A percentile compares a stretch with the other conserved stretches of the same genome.
Conservation (phyloP, 1,284 basidiomycete genomes). For the Cryptococcus jaspeensis region DNA sequence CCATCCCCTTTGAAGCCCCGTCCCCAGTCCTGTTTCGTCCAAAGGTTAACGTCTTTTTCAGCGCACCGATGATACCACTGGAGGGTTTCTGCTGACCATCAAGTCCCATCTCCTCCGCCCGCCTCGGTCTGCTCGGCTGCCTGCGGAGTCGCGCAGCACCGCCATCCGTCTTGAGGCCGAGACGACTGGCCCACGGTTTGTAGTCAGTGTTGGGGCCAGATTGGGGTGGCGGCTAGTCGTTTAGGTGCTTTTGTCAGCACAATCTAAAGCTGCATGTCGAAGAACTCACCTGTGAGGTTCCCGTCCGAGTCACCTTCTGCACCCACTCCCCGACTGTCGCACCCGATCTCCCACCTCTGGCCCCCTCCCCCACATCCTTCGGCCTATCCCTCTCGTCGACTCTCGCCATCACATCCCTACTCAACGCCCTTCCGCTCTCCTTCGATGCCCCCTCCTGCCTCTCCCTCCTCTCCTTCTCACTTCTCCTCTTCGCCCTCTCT, state of each 20-base stretch:
- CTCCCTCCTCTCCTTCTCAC: conserved; percentile 2
- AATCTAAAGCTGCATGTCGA: no score
- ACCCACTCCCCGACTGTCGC: conserved; percentile 12
- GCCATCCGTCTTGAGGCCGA: background rate
- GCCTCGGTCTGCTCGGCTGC: background rate
- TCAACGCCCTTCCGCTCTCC: background rate
- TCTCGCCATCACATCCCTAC: conserved; percentile 3
- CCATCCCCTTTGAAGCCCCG: no score
- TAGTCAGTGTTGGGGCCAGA: background rate
- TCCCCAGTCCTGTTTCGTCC: no score
- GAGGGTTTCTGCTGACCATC: background rate
- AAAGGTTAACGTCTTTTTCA: background rate
- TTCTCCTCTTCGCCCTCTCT: conserved; percentile 2
- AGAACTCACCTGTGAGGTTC: background rate
- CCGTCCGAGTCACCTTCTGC: background rate
- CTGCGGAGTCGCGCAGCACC: background rate
- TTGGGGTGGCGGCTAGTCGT: background rate
- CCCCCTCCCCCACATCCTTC: background rate
- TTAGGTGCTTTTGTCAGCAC: background rate
- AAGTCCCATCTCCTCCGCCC: background rate
- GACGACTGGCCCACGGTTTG: background rate
- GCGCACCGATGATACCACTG: background rate
- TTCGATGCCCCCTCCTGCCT: background rate
- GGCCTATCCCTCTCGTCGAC: conserved; percentile 6
- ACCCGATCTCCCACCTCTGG: conserved; percentile 1